Conservation (phyloP, 164 flowering plant species). For the Piper longum region DNA sequence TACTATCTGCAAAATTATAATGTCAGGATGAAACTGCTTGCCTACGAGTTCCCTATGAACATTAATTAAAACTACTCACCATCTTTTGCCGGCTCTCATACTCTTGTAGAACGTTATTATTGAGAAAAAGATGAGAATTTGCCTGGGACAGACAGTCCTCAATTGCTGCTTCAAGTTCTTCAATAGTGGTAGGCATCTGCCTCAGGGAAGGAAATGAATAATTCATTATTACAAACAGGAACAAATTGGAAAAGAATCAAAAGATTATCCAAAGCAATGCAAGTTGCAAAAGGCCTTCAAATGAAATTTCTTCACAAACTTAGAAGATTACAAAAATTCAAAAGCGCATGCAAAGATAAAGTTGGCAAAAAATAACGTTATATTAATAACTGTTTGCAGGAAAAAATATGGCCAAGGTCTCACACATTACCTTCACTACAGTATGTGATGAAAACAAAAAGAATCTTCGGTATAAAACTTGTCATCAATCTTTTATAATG, state of each 20-base stretch:
- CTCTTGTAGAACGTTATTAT: constrained; percentile 63
- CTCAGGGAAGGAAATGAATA: constrained; percentile 5
- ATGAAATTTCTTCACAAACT: too few species aligned
- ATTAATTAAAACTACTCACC: constrained; percentile 17
- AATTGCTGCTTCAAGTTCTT: constrained; percentile 83
- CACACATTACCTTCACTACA: too few species aligned
- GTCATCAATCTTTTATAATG: too few species aligned
- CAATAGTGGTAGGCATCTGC: constrained; percentile 92
- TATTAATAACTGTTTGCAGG: too few species aligned
- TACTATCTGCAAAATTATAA: constrained; percentile 40
- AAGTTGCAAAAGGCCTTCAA: background rate
- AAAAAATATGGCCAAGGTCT: too few species aligned
- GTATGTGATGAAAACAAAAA: too few species aligned
- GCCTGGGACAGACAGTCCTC: constrained; percentile 69
- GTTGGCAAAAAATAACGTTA: too few species aligned
- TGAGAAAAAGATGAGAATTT: constrained; percentile 70
- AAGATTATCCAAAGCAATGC: too few species aligned
- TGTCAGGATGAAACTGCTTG: background rate
- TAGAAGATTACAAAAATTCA: too few species aligned
- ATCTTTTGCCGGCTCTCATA: constrained; percentile 63
- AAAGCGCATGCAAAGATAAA: too few species aligned
- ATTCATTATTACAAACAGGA: background rate
- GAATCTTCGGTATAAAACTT: too few species aligned
- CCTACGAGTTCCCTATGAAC: background rate
- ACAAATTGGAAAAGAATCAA: too few species aligned